Percentiles rank a stretch among this genome's conserved stretches.
These are phyloP conservation scores for Sclerotinia borealis DNA, from an alignment of 2,329 filamentous ascomycete species.

Conservation along the genomic window DNA sequence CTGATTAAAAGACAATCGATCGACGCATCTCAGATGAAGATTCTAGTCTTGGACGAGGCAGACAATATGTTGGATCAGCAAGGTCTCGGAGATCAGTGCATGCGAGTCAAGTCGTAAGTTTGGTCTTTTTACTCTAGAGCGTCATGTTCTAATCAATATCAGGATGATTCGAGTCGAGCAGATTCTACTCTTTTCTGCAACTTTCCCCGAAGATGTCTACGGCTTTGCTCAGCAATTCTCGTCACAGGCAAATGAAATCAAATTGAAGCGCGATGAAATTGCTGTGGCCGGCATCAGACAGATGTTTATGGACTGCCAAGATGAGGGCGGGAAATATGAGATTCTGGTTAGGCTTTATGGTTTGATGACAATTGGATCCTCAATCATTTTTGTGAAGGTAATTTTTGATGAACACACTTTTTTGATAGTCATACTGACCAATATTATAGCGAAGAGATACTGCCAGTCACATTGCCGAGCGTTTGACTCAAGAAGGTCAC, in stretches of 20 bases:
- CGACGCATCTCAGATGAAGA: constrained; percentile 63
- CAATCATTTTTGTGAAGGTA: constrained; percentile 95
- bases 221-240: constrained; percentile 79
- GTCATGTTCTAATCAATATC: constrained; percentile 15
- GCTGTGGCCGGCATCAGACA: constrained; percentile 97
- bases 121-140: not conserved
- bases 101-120: constrained; percentile 77
- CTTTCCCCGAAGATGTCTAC: constrained; percentile 85
- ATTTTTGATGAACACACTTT: constrained; percentile 22
- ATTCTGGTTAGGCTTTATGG: constrained; percentile 90
- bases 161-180: constrained; percentile 72
- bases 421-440: not conserved
- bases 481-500: constrained; percentile 85
- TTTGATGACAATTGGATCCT: constrained; percentile 92
- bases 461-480: constrained; percentile 74
- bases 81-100: constrained; percentile 90
- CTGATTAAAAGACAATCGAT: constrained; percentile 72
- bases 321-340: constrained; percentile 77
- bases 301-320: constrained; percentile 90
- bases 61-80: constrained; percentile 99
- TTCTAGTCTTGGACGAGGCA: constrained; percentile 91
- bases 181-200: constrained; percentile 91
- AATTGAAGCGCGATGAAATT: constrained; percentile 81
- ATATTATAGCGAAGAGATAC: constrained; percentile 70
- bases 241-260: constrained; percentile 79